These are phyloP conservation scores for Spinellus fusiger DNA, from an alignment of 192 early-diverging fungal genomes.

Conservation along the genomic window DNA sequence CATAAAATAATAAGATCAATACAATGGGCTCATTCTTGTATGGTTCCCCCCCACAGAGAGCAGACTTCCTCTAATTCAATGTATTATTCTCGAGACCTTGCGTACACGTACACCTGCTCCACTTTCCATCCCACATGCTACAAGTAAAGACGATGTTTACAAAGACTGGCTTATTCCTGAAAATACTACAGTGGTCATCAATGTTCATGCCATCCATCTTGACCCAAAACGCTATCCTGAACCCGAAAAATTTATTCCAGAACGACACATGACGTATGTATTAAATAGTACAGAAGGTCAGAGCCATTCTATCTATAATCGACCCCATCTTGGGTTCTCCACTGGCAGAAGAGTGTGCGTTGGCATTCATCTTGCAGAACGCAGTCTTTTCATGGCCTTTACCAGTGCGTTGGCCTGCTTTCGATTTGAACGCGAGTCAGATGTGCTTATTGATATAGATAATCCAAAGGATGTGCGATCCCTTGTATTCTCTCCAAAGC, in stretches of 20 bases:
- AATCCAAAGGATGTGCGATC: constrained; percentile 5
- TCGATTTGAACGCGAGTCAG: constrained; percentile 8
- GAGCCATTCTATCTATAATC: constrained; percentile 13
- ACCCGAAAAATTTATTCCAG: constrained; percentile 44
- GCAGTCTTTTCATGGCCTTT: constrained; percentile 20
- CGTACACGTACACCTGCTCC: constrained; percentile 25
- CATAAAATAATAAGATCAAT: background rate
- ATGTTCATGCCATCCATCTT: constrained; percentile 49
- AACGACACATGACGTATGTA: constrained; percentile 34
- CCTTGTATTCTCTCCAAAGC: constrained; percentile 16
- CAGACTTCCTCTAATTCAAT: constrained; percentile 25
- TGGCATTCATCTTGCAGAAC: constrained; percentile 33
- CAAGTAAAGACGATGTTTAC: constrained; percentile 27
- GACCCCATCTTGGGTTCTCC: constrained; percentile 28
- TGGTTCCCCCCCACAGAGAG: constrained; percentile 15
- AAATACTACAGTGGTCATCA: constrained; percentile 44
- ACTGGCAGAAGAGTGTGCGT: constrained; percentile 33
- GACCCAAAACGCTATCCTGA: constrained; percentile 33
- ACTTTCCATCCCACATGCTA: constrained; percentile 29
- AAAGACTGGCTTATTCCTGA: constrained; percentile 45
- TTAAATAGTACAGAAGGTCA: background rate
- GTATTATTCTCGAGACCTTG: constrained; percentile 31
- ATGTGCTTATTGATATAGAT: constrained; percentile 2
- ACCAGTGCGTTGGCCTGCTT: constrained; percentile 21
- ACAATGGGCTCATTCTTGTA: background rate